Evolutionary conservation across 345 rosid species (phyloP), one percentile per base, ranked within the genome.

Genomic region (Brassica nigra): DNA sequence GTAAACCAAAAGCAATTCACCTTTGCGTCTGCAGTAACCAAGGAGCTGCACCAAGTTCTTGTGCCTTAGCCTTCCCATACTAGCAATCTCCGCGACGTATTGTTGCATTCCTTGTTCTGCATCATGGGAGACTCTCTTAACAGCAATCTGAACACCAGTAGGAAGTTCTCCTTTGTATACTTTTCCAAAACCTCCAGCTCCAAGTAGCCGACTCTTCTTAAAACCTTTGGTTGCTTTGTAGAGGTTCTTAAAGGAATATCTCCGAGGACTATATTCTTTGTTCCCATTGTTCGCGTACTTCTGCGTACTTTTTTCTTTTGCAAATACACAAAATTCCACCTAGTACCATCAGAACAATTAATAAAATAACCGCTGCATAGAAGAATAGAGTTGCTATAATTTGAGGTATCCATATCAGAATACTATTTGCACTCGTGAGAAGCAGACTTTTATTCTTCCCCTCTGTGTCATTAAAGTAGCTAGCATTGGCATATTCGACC

Each of bases 151-250:
- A 8, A 9, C 12, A 3, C 47, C 47, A 39, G 47, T 8, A 4
- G 47, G 47, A 39, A 39, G 47, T 39, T 1, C 1, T 8, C 47
- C 47, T 3, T 39, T 39, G 8, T 39, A 39, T 1, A 39, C 47
- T 39, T 39, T 39, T 39, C 52, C 52, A 57, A 66, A 73, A n/a
- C 82, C 78, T 67, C 82, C 82, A 5, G 78, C 82, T 49, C 82
- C 82, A 14, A 78, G 82, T 29, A 73, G 8, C 1, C 31, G 76
- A 44, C 1, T 72, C 30, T 73, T 77, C 8, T 18, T 73, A 68
- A 79, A 79, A 44, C 74, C 82, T 5, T 61, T 79, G 4, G 82
- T 79, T 67, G 78, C 78, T 67, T 68, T 23, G 27, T 23, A 23
- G 27, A 23, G 27, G 37, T 4, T 73, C 68, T 8, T 72, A 27